phyloP scores from a whole-genome alignment of 148 eudicot species.

The Dysphania ambrosioides region DNA sequence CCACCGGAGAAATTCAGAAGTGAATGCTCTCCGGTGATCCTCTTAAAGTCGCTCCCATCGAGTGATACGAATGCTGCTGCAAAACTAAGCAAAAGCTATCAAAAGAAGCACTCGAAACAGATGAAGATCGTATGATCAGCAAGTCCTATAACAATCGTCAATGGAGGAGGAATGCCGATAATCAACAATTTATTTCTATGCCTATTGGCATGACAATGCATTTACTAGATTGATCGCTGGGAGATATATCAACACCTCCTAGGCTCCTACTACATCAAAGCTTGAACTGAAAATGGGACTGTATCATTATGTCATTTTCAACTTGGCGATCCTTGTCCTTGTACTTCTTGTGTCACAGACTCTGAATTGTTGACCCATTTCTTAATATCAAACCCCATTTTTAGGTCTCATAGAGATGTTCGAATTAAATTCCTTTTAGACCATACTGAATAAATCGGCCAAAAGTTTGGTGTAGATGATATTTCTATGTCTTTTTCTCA shows the following conservation, averaged over 20 bases:
- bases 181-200: neutral
- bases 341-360: constrained; percentile 5
- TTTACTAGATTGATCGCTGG: neutral
- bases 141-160: neutral
- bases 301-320: constrained; percentile 3
- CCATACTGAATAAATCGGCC: neutral
- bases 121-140: constrained; percentile 28
- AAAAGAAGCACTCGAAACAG: constrained; percentile 27
- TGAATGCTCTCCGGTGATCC: constrained; percentile 43
- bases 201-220: constrained; percentile 9
- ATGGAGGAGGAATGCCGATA: neutral
- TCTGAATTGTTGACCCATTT: neutral
- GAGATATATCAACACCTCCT: neutral
- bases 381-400: constrained; percentile 9
- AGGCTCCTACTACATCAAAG: neutral
- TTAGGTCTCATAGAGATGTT: neutral
- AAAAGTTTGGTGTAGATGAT: neutral
- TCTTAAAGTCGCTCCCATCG: constrained; percentile 38
- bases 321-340: neutral
- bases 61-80: constrained; percentile 26
- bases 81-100: constrained; percentile 22
- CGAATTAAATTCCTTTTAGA: too few relatives aligned
- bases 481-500: too few relatives aligned
- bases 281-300: neutral
- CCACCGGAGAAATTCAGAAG: constrained; percentile 35